These are phyloP conservation scores for Nicotiana obtusifolia DNA, from an alignment of 257 asterid species.

Conservation along the genomic window DNA sequence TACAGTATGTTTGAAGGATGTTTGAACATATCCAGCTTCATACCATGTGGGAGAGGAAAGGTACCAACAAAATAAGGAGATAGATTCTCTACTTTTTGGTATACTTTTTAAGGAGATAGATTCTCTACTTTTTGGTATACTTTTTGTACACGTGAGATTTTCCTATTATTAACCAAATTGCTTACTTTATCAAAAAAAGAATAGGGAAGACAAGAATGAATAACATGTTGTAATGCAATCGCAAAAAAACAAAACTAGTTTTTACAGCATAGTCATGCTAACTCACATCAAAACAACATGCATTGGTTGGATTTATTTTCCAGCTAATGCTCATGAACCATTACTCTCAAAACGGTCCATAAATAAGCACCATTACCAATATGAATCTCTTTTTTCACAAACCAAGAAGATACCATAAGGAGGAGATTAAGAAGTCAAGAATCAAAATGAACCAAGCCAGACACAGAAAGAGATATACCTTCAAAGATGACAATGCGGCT, in stretches of 20 bases:
- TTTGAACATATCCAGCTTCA: background rate
- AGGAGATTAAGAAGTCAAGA: background rate
- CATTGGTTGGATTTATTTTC: background rate
- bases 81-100: background rate
- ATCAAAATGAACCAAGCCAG: background rate
- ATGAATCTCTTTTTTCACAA: background rate
- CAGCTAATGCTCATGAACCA: background rate
- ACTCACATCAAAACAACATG: background rate
- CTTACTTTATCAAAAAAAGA: background rate
- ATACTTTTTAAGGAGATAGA: background rate
- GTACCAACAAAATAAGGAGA: background rate
- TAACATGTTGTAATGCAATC: background rate
- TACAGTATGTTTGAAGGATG: background rate
- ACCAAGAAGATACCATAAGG: background rate
- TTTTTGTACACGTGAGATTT: background rate
- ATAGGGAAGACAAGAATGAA: background rate
- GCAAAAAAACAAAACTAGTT: background rate
- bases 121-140: background rate
- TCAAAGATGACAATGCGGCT: conserved; percentile 61
- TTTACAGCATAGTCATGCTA: background rate
- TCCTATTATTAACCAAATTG: background rate
- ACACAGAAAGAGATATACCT: conserved; percentile 35
- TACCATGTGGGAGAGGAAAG: background rate
- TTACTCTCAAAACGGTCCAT: background rate
- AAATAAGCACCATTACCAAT: background rate